A percentile compares a stretch with the other conserved stretches of the same genome.
Evolutionary conservation across 345 rosid genomes (phyloP).

Genomic region (Salix arbutifolia): DNA sequence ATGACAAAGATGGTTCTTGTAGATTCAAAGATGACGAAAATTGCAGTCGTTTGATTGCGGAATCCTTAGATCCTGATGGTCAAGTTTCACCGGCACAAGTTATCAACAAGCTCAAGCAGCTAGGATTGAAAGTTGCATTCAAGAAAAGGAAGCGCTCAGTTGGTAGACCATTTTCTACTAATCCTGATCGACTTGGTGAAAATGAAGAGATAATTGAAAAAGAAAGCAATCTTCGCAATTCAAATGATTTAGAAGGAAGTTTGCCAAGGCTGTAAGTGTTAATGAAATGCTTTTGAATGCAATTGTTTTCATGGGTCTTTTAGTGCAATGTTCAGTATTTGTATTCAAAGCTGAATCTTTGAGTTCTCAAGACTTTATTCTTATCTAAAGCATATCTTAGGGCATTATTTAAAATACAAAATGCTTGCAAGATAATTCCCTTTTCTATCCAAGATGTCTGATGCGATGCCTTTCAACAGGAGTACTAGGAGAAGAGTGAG

Average conservation of each 20-base stretch:
- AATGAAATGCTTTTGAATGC: neutral
- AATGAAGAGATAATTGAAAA: constrained; percentile 22
- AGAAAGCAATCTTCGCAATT: constrained; percentile 28
- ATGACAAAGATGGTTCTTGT: constrained; percentile 17
- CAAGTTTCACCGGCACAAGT: constrained; percentile 75
- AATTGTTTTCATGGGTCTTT: neutral
- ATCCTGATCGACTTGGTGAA: constrained; percentile 27
- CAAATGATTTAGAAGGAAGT: constrained; percentile 33
- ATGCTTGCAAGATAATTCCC: constrained; percentile 1
- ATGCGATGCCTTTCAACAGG: constrained; percentile 43
- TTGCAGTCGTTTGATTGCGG: constrained; percentile 58
- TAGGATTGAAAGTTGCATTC: constrained; percentile 49
- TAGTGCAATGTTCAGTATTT: neutral
- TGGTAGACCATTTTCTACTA: constrained; percentile 22
- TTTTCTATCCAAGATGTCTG: constrained; percentile 11
- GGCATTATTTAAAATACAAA: neutral
- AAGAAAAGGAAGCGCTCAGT: constrained; percentile 44
- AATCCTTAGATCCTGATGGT: constrained; percentile 64
- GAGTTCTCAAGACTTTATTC: constrained; percentile 2
- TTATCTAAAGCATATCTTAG: neutral
- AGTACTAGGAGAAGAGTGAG: constrained; percentile 57
- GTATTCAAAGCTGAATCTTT: constrained; percentile 2
- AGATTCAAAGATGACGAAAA: constrained; percentile 69
- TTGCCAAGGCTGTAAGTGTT: constrained; percentile 46
- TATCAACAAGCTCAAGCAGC: constrained; percentile 79